Evolutionary conservation across 2,329 filamentous ascomycete genomes (phyloP).

Genomic region (Scleromitrula shiraiana): DNA sequence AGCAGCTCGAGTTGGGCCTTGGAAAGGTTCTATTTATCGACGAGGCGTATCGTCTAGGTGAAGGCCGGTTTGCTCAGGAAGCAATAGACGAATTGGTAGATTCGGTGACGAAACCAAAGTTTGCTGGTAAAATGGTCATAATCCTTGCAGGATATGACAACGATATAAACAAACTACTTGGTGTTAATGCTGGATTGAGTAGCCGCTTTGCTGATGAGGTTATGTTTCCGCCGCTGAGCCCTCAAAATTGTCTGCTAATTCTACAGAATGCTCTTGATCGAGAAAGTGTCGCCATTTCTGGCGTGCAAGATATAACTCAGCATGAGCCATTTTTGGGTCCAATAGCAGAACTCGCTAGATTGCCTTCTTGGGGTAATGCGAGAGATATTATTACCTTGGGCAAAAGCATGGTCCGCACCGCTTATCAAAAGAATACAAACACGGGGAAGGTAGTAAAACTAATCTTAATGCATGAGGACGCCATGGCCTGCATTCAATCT

Average conservation of each 20-base stretch:
- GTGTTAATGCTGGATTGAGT: constrained; percentile 43
- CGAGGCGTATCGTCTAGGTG: constrained; percentile 47
- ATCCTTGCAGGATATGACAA: constrained; percentile 50
- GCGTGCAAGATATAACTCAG: constrained; percentile 23
- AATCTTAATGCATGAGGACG: constrained; percentile 13
- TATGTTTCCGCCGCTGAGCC: constrained; percentile 33
- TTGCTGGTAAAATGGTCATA: constrained; percentile 41
- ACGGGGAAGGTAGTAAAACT: constrained; percentile 10
- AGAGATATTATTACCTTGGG: constrained; percentile 42
- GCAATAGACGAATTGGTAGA: constrained; percentile 63
- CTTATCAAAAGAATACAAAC: constrained; percentile 17
- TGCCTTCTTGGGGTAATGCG: constrained; percentile 43
- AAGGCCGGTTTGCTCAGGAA: constrained; percentile 48
- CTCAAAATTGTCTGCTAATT: constrained; percentile 32
- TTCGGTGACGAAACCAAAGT: constrained; percentile 39
- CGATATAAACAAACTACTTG: constrained; percentile 46
- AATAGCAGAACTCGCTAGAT: constrained; percentile 33
- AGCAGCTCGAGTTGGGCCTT: constrained; percentile 44
- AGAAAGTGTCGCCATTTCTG: constrained; percentile 23
- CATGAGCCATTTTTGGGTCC: constrained; percentile 16
- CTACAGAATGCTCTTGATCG: constrained; percentile 31
- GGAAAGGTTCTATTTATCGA: constrained; percentile 52
- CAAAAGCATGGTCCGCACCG: constrained; percentile 35
- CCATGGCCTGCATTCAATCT: constrained; percentile 16
- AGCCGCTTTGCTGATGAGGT: constrained; percentile 47